Conservation (phyloP, 139 green algal genomes). For the Spirogloea muscicola region DNA sequence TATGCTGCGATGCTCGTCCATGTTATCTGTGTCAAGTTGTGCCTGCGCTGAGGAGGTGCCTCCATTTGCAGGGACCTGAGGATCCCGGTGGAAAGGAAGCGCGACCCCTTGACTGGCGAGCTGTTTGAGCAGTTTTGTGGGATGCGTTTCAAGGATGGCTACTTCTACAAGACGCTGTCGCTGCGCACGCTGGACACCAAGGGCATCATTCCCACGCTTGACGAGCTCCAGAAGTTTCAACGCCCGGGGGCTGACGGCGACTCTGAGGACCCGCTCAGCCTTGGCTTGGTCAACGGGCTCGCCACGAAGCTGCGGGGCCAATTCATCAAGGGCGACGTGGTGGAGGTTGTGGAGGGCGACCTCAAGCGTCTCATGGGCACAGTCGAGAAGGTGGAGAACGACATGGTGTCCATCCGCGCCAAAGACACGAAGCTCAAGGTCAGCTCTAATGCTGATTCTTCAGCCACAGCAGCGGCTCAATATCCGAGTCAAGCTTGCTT, state of each 20-base stretch:
- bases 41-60: not conserved
- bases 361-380: constrained; percentile 71
- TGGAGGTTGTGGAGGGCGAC: constrained; percentile 73
- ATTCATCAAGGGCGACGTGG: constrained; percentile 55
- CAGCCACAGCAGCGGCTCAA: too few relatives aligned
- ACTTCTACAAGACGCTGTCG: constrained; percentile 69
- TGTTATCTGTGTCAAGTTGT: too few relatives aligned
- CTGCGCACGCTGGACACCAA: constrained; percentile 57
- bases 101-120: constrained; percentile 42
- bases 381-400: constrained; percentile 64
- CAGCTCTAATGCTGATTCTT: too few relatives aligned
- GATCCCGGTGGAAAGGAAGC: constrained; percentile 50
- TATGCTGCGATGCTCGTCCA: too few relatives aligned
- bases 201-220: constrained; percentile 64
- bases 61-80: constrained; percentile 38
- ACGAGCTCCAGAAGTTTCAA: constrained; percentile 88
- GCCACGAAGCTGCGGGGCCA: not conserved
- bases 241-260: constrained; percentile 26
- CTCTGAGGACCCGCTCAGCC: not conserved
- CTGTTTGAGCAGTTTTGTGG: constrained; percentile 29
- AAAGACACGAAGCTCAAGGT: constrained; percentile 56
- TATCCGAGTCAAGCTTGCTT: too few relatives aligned
- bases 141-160: constrained; percentile 74
- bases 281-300: not conserved
- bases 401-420: constrained; percentile 64